phyloP scores from a whole-genome alignment of 2,329 filamentous ascomycete genomes.

The Paramyrothecium roridum region DNA sequence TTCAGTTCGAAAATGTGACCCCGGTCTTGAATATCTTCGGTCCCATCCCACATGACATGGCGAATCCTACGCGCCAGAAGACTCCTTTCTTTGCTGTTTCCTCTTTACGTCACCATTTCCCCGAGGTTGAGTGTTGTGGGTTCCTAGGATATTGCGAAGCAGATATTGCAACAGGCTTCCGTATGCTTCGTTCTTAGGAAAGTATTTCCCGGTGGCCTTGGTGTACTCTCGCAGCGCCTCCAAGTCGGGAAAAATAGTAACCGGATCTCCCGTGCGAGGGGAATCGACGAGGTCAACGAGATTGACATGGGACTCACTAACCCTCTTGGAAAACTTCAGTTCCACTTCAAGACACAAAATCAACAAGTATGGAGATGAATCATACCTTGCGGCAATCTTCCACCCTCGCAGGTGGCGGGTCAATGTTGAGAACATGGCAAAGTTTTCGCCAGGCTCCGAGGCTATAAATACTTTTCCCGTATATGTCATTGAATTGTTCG shows the following conservation, averaged over 20 bases:
- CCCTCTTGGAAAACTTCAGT: not conserved
- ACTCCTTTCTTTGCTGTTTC: too few species aligned
- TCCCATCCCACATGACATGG: too few species aligned
- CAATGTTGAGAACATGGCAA: not conserved
- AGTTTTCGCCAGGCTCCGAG: not conserved
- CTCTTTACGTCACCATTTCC: too few species aligned
- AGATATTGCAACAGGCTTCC: slow-evolving; percentile 7
- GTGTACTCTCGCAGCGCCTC: slow-evolving; percentile 6
- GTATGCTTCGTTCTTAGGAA: slow-evolving; percentile 5
- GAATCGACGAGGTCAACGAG: slow-evolving; percentile 8
- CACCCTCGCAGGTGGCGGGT: not conserved
- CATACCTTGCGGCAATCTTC: not conserved
- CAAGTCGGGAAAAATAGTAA: slow-evolving; percentile 5
- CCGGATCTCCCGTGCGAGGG: not conserved
- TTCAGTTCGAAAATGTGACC: too few species aligned
- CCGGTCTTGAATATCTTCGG: too few species aligned
- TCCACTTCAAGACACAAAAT: not conserved
- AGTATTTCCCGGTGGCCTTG: not conserved
- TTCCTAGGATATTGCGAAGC: slow-evolving; percentile 10
- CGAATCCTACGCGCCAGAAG: too few species aligned
- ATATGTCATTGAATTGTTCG: not conserved
- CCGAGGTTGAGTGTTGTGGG: too few species aligned
- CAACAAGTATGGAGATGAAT: not conserved
- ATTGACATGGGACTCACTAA: slow-evolving; percentile 6
- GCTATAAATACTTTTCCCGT: not conserved